phyloP scores from a whole-genome alignment of 2,329 filamentous ascomycete species.

The Alternaria metachromatica region DNA sequence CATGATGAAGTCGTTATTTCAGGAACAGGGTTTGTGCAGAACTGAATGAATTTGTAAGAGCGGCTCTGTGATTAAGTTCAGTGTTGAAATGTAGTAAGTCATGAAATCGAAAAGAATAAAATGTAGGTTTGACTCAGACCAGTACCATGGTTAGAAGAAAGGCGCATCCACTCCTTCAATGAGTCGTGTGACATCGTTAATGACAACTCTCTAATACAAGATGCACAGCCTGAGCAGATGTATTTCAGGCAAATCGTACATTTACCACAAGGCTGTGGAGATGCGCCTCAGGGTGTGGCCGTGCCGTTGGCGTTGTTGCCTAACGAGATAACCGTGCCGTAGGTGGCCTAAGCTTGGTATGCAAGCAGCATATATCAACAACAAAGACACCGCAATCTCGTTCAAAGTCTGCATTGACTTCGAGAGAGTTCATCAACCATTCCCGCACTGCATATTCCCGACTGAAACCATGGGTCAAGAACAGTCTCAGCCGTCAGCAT shows the following conservation, averaged over 20 bases:
- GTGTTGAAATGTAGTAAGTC: too few species aligned
- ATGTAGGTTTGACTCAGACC: background rate
- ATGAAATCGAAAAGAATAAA: too few species aligned
- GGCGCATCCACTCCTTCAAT: too few species aligned
- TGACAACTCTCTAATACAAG: background rate
- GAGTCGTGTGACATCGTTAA: too few species aligned
- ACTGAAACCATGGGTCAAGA: slow-evolving; percentile 38
- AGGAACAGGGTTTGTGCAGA: too few species aligned
- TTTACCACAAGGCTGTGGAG: background rate
- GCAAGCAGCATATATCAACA: background rate
- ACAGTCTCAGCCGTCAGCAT: slow-evolving; percentile 24
- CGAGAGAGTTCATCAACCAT: too few species aligned
- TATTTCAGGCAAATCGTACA: background rate
- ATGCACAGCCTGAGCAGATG: background rate
- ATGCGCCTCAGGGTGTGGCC: background rate
- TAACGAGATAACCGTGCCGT: background rate
- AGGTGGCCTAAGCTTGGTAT: background rate
- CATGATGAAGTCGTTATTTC: too few species aligned
- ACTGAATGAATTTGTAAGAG: too few species aligned
- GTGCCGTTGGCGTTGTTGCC: background rate
- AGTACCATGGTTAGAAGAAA: background rate
- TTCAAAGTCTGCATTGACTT: background rate
- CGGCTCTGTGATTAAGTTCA: too few species aligned
- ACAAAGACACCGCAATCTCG: background rate
- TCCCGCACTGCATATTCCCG: too few species aligned